Evolutionary conservation across 495 filamentous ascomycete genomes (phyloP), one percentile per base, ranked within the genome.

Genomic region (Tirmania nivea): DNA sequence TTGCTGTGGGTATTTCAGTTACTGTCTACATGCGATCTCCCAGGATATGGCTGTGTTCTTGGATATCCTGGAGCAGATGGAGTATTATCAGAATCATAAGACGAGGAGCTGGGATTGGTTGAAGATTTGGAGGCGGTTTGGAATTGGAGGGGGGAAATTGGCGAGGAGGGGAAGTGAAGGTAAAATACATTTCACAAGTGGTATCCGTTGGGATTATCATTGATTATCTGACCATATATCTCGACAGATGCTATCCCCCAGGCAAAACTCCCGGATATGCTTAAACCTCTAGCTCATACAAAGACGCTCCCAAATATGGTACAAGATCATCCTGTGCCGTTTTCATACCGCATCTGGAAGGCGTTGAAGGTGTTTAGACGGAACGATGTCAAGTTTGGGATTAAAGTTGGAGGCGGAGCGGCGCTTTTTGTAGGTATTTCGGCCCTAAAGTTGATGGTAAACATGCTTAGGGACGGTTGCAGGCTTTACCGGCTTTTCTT

Each of bases 1-100:
- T 6, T 89, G 85, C 48, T 97, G 90, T 61, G 88, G 89, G 3
- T 86, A 96, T 63, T 97, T 95, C 64, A 84, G 81, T 62, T 93
- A 86, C 60, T 87, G 83, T 17, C 70, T 97, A 25, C 73, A 87
- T 54, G 80, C 86, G 57, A 86, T 96, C 65, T 87, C 86, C 0
- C 83, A 93, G 62, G 86, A 94, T 63, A 80, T 93, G 71, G 75
- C 83, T 54, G 75, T 72, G 10, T 84, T 89, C 56, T 66, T 97
- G n/a, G 72, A 81, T 42, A 79, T 92, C 17, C 63, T 97, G 17
- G 85, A 93, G 57, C 82, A 94, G 50, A 65, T 96, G 55, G 70
- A 73, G 35, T 73, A 83, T 53, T 62, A 69, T 25, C 75, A 78
- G 48, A 70, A 69, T 31, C 72, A 70, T 5, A 59, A 67, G 31